Conservation (phyloP, 179 eudicot genomes). For the Beta corolliflora region DNA sequence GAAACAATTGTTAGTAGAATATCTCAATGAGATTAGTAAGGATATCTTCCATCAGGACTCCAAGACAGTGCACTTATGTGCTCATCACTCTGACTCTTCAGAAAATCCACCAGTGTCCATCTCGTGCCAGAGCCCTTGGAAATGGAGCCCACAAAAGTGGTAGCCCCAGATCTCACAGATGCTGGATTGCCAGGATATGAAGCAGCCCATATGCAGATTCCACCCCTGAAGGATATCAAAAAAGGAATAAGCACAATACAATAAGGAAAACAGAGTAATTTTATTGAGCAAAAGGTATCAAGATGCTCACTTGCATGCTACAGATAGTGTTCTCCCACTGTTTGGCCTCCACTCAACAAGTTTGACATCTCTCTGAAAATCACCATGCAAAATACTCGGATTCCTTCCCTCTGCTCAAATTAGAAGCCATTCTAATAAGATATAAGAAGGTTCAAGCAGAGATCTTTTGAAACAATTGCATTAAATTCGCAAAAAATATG, state of each 20-base stretch:
- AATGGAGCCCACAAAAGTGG: constrained; percentile 66
- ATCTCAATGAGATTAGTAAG: constrained; percentile 26
- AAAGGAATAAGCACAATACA: background rate
- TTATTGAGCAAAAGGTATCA: background rate
- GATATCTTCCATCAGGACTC: constrained; percentile 99
- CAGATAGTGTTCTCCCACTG: constrained; percentile 89
- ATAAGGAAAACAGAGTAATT: background rate
- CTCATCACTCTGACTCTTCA: constrained; percentile 66
- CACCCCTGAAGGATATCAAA: constrained; percentile 59
- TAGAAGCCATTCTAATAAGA: constrained; percentile 13
- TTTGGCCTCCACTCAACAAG: constrained; percentile 97
- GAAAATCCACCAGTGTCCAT: constrained; percentile 95
- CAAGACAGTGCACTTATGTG: constrained; percentile 89
- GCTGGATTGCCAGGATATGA: constrained; percentile 90
- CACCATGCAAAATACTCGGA: constrained; percentile 70
- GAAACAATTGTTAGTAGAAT: background rate
- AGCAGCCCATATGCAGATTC: constrained; percentile 95
- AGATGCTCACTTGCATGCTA: constrained; percentile 88
- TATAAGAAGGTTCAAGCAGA: constrained; percentile 2
- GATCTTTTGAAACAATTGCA: background rate
- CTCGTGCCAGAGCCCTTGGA: constrained; percentile 73
- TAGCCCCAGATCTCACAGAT: constrained; percentile 81
- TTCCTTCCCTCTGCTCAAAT: constrained; percentile 63
- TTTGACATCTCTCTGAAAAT: constrained; percentile 75
- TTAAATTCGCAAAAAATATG: background rate